Conservation (phyloP, 139 green algal species). For the Chlamydomonas applanata region DNA sequence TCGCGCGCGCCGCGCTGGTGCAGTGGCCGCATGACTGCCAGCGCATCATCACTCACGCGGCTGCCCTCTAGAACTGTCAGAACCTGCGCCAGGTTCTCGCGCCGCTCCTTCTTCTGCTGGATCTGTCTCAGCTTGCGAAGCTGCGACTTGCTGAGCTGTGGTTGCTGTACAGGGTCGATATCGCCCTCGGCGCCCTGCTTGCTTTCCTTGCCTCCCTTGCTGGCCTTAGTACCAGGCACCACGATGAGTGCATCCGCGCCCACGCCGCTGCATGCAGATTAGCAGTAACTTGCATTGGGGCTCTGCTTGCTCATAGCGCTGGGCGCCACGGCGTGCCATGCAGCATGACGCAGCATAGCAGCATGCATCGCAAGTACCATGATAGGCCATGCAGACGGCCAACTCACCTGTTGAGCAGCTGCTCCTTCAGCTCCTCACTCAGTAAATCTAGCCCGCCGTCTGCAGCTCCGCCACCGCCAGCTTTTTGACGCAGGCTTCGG, state of each 20-base stretch:
- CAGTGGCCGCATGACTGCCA: slow-evolving; percentile 54
- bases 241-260: background rate
- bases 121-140: slow-evolving; percentile 73
- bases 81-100: slow-evolving; percentile 45
- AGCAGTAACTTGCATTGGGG: too few species aligned
- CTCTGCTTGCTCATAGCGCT: too few species aligned
- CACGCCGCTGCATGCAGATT: too few species aligned
- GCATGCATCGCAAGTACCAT: too few species aligned
- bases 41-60: slow-evolving; percentile 20
- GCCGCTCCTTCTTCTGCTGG: slow-evolving; percentile 61
- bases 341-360: too few species aligned
- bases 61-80: slow-evolving; percentile 10
- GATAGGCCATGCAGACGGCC: too few species aligned
- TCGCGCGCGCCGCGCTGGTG: slow-evolving; percentile 59
- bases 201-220: background rate
- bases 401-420: background rate
- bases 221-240: too few species aligned
- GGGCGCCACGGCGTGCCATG: too few species aligned
- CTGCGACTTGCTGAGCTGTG: slow-evolving; percentile 63
- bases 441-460: background rate
- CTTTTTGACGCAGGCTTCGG: slow-evolving; percentile 28
- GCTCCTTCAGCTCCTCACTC: slow-evolving; percentile 6
- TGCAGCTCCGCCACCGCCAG: slow-evolving; percentile 15
- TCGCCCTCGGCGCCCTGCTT: background rate
- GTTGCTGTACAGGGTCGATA: background rate